These are phyloP conservation scores for Erodium maritimum DNA, from an alignment of 345 rosid genomes.

Conservation along the genomic window DNA sequence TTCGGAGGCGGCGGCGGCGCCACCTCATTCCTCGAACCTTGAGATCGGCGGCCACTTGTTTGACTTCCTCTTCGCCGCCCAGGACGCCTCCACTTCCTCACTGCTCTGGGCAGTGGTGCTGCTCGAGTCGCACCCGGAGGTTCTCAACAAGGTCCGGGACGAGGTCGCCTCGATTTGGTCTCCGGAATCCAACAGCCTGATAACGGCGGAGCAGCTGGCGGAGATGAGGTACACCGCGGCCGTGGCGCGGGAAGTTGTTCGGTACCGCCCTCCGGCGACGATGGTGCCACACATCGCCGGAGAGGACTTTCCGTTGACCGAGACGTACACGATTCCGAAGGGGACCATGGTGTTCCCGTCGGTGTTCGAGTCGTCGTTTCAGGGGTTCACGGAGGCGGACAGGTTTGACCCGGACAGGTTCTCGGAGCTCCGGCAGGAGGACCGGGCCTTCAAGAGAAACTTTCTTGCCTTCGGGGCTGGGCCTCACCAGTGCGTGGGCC, in stretches of 20 bases:
- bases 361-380: conserved; percentile 69
- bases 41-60: conserved; percentile 65
- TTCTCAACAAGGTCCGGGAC: conserved; percentile 41
- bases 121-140: conserved; percentile 70
- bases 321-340: conserved; percentile 60
- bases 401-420: conserved; percentile 78
- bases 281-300: conserved; percentile 78
- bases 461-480: conserved; percentile 78
- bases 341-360: conserved; percentile 82
- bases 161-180: conserved; percentile 68
- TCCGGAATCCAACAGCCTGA: conserved; percentile 43
- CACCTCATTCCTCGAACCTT: conserved; percentile 30
- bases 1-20: conserved; percentile 16
- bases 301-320: conserved; percentile 48
- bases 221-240: conserved; percentile 73
- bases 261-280: conserved; percentile 72
- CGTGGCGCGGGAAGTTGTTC: conserved; percentile 79
- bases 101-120: conserved; percentile 66
- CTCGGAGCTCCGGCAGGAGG: conserved; percentile 47
- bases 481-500: conserved; percentile 87
- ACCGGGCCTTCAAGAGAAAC: conserved; percentile 38
- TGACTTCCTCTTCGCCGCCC: conserved; percentile 77
- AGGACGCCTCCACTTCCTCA: conserved; percentile 86
- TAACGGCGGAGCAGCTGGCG: conserved; percentile 47
- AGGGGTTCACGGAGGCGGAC: conserved; percentile 56